Base-by-base conservation (phyloP, 306 rosid species). In the Ormosia emarginata region DNA sequence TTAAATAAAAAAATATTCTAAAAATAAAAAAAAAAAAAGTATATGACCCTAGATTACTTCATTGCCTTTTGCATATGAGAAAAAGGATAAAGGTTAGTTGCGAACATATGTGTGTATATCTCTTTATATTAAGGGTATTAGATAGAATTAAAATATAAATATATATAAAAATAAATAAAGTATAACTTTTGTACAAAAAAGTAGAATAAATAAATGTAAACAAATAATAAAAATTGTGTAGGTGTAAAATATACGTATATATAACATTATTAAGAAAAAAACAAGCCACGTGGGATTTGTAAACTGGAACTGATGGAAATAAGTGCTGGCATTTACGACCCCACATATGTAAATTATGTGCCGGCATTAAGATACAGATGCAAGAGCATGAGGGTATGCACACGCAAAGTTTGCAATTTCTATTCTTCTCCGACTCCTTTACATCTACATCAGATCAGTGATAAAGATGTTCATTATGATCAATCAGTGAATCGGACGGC, bases 401-500 rank as follows among this genome's bases (percentile, higher is more conserved):
- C 63, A 86, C 0, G 8, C 24, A 12, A 9, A 12, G 36, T 24
- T 24, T 24, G 24, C 8, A 78, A 57, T 18, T 18, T 18, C 0
- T 57, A 7, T 57, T 18, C 6, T 18, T 24, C 11, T 18, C 64
- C 36, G 13, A 7, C 3, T 2, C 12, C 1, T 30, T 62, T 32
- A 6, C 34, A 29, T 55, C 52, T 39, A 1, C 52, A 17, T 4
- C 2, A 55, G 50, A 36, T 72, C 7, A 18, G 2, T 9, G 71
- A 63, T 49, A 74, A 24, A 40, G 50, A 43, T 24, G 71, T 0
- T 47, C 41, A 74, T 11, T 5, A 40, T 63, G 74, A 78, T 78
- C 12, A 43, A 67, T 24, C 30, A 79, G 43, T 43, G 34, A 61
- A 80, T 80, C 85, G 8, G 24, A 80, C 32, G 71, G 71, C 40